Percentiles rank a stretch among this genome's conserved stretches.
phyloP scores from a whole-genome alignment of 2,329 filamentous ascomycete genomes.

The Malbranchea zuffiana region DNA sequence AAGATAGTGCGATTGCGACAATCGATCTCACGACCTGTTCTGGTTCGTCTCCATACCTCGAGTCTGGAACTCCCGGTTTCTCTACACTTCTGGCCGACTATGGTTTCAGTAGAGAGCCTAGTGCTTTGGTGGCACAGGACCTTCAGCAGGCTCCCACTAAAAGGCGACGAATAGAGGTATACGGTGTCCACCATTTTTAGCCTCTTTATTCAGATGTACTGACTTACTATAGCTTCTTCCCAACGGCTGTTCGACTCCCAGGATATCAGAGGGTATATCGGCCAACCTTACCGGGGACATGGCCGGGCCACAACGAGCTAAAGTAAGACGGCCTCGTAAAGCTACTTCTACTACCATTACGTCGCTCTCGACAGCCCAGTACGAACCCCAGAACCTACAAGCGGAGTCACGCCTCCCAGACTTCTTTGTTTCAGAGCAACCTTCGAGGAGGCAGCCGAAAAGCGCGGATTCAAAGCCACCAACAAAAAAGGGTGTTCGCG shows the following conservation, averaged over 20 bases:
- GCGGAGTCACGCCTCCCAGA: slow-evolving; percentile 33
- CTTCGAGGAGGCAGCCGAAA: slow-evolving; percentile 17
- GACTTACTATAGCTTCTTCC: background rate
- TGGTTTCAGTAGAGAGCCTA: slow-evolving; percentile 25
- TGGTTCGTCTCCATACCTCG: slow-evolving; percentile 2
- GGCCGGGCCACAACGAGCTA: background rate
- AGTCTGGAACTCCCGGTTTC: slow-evolving; percentile 18
- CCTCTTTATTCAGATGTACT: too few species aligned
- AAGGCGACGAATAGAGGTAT: slow-evolving; percentile 31
- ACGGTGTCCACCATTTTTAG: too few species aligned
- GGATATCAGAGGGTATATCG: too few species aligned
- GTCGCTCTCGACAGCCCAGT: slow-evolving; percentile 62
- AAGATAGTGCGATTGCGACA: slow-evolving; percentile 27
- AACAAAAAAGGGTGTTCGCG: slow-evolving; percentile 28
- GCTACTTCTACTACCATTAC: slow-evolving; percentile 71
- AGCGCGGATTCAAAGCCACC: slow-evolving; percentile 29
- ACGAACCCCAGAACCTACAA: slow-evolving; percentile 35
- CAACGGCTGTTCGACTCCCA: too few species aligned
- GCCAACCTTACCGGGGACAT: background rate
- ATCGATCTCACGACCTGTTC: slow-evolving; percentile 15
- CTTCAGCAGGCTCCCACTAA: slow-evolving; percentile 23
- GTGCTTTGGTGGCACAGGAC: slow-evolving; percentile 11
- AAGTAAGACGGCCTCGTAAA: slow-evolving; percentile 36
- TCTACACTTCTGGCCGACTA: slow-evolving; percentile 32
- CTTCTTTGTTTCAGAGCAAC: slow-evolving; percentile 35